Conservation (phyloP, 805 yeast species). For the Kluyveromyces nonfermentans region DNA sequence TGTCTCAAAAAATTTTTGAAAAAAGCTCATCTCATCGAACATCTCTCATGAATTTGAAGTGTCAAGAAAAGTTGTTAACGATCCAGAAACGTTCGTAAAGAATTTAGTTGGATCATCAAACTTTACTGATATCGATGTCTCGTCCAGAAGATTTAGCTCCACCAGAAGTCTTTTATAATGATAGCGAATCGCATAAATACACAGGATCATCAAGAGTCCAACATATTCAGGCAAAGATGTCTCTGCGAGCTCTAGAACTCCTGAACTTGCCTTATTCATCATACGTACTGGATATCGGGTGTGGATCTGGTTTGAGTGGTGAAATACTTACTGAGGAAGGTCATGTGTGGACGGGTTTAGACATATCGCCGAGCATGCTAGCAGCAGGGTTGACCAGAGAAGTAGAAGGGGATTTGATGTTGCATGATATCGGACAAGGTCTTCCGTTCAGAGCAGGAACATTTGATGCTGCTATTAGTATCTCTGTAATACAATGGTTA, state of each 20-base stretch:
- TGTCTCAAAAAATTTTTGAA: not conserved
- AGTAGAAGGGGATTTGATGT: constrained; percentile 84
- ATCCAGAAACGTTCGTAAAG: not conserved
- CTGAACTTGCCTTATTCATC: constrained; percentile 61
- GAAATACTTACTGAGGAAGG: constrained; percentile 92
- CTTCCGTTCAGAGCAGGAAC: constrained; percentile 93
- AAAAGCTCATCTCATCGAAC: constrained; percentile 1
- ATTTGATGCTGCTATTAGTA: constrained; percentile 92
- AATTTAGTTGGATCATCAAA: not conserved
- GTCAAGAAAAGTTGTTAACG: not conserved
- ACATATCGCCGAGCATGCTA: constrained; percentile 90
- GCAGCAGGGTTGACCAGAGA: constrained; percentile 90
- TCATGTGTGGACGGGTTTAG: constrained; percentile 93
- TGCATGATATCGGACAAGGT: constrained; percentile 90
- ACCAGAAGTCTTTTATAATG: constrained; percentile 91
- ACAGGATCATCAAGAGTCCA: constrained; percentile 94
- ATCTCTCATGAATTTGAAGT: not conserved
- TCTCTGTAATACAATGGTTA: constrained; percentile 95
- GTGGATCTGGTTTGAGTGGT: constrained; percentile 95
- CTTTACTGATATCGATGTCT: constrained; percentile 45
- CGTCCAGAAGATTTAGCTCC: constrained; percentile 97
- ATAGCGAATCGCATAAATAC: constrained; percentile 79
- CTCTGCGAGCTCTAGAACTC: constrained; percentile 83
- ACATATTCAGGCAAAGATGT: constrained; percentile 97
- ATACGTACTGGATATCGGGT: constrained; percentile 82